Evolutionary conservation across 371 early-diverging fungal genomes (phyloP), one percentile per base, ranked within the genome.

Genomic region (Mucor ambiguus): DNA sequence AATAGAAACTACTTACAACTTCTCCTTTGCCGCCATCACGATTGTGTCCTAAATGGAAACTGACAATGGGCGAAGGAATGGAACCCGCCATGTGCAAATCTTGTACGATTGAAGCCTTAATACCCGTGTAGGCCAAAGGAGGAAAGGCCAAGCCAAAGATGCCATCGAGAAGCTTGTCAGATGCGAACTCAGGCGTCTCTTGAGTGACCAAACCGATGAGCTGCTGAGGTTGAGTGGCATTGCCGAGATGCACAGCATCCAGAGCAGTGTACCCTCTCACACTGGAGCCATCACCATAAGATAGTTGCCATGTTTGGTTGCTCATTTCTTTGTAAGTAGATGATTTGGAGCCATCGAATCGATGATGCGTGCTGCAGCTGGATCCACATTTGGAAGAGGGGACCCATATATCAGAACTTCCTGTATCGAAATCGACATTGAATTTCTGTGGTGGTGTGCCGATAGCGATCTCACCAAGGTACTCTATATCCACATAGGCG

Each of bases 91-190:
- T 41, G 30, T 69, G 48, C 70, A 81, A 68, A n/a, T 68, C 57
- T 56, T 75, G 55, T 0, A 77, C 71, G 18, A 74, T 63, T 0
- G 82, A 75, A 28, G 38, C 26, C 30, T 72, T 73, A 4, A 68
- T 35, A 4, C 76, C 77, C 0, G 77, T 81, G 28, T 66, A 66
- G 18, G 84, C 76, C 11, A 84, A 59, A 0, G 76, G 58, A 3
- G 84, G 79, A 14, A 83, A 86, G 0, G 73, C 82, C 4, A 86
- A 68, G 16, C 86, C 86, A 81, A 86, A 86, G 55, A 85, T 83
- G 37, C 86, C 86, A 61, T 86, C 86, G 33, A 86, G 63, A 26
- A 69, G 73, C 20, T 64, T 62, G 33, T 86, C 85, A 22, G 30
- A 30, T 28, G 68, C 41, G 16, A 72, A 57, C 9, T 64, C 33